Base-by-base conservation (phyloP, 805 yeast genomes). In the Ogataea pilisensis region DNA sequence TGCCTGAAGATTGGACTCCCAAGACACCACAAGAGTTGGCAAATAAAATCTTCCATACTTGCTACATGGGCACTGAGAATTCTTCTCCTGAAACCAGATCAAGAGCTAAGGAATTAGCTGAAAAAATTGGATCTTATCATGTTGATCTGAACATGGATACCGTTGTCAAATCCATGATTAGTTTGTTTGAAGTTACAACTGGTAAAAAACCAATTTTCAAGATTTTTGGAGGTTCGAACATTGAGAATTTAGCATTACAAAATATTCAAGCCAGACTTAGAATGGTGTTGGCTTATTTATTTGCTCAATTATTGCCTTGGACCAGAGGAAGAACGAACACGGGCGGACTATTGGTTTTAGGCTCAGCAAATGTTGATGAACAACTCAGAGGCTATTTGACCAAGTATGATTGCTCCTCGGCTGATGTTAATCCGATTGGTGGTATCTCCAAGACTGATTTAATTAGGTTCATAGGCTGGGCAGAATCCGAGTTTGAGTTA, bases 351-450 rank as follows among this genome's bases (percentile, higher is more conserved):
- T 69, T 93, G 30, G 99, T 93, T 7, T 70, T 93, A 37, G 99
- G 99, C 1, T 83, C 95, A 56, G 97, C 98, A 3, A 93, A 93
- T 59, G 99, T 93, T 12, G 99, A 93, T 64, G 99, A 93, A 61
- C 89, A 96, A 54, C 68, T 93, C 44, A 72, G 99, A 45, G 99
- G 99, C 0, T 93, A 93, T 57, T 70, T 93, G 57, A 93, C 99
- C 8, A 93, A 93, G 60, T 93, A 93, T 63, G 99, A 93, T 63
- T 89, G 97, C 63, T 90, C 98, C 3, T 82, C 95, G 14, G 99
- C 99, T 1, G 99, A 93, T 66, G 78, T 93, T 45, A 93, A 93
- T 59, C 99, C 99, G 21, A 95, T 93, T 51, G 99, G 99, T n/a
- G 96, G 97, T 27, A 87, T 93, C 32, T 91, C 99, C 13, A 93